Base-by-base conservation (phyloP, 305 asterid species). In the Andrographis paniculata region DNA sequence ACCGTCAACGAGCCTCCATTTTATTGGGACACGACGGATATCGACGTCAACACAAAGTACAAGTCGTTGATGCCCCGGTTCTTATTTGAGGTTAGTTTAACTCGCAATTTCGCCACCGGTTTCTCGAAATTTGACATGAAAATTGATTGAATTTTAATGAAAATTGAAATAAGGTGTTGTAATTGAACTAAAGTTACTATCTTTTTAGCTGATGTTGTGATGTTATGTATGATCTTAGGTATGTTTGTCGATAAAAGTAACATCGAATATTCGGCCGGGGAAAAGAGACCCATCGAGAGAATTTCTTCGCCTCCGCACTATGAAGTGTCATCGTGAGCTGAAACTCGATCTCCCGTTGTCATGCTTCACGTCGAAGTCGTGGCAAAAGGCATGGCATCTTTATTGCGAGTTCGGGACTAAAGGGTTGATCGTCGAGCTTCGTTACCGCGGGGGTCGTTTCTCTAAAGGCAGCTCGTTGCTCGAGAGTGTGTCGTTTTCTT, bases 321-420 rank as follows among this genome's bases (percentile, higher is more conserved):
- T 69, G 5, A 80, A 82, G 66, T 78, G 93, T 57, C 95, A 82
- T 71, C 55, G 62, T 65, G 87, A 79, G 74, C 83, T 88, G 60
- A 77, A 84, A 65, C 21, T 82, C 48, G 94, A 88, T 19, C 75
- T 61, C 60, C 60, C 78, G 16, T 0, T 72, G 30, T 53, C 78
- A 4, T 48, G 67, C 51, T 75, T 81, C 50, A 53, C 35, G 22
- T 55, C 85, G 51, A 68, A 71, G 12, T 65, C 78, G 16, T 84
- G 94, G 95, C 59, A 36, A 46, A 84, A 75, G 54, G 74, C 73
- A 1, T 79, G 80, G 80, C 93, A 88, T 60, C 66, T 84, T 33
- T 84, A 81, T 70, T 77, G 88, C 40, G 97, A 84, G 63, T 88
- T 88, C 19, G 89, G 89, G 61, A 84, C 97, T 37, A 84, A 78